Evolutionary conservation across 768 basidiomycete species (phyloP).

Genomic region (Leccinum variicolor): DNA sequence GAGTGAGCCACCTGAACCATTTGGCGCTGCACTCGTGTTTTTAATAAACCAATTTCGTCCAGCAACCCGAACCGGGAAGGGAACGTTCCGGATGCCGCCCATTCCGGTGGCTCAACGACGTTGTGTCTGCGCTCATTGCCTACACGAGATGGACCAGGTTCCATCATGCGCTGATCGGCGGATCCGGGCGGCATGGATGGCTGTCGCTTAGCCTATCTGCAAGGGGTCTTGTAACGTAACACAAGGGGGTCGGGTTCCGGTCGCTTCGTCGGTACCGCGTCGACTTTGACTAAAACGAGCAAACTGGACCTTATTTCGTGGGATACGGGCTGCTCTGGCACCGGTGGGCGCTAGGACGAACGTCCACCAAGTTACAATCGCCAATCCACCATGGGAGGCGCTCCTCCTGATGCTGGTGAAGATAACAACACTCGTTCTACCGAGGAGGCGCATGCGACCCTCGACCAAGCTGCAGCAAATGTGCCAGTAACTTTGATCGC

Average conservation of each 20-base stretch:
- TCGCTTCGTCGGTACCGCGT: not conserved
- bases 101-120: constrained; percentile 3
- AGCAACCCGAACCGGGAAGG: not conserved
- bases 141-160: constrained; percentile 2
- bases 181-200: constrained; percentile 6
- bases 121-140: not conserved
- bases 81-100: constrained; percentile 9
- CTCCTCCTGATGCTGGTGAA: not conserved
- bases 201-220: not conserved
- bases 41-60: not conserved
- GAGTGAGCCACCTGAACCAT: not conserved
- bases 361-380: not conserved
- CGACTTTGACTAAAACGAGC: not conserved
- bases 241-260: not conserved
- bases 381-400: not conserved
- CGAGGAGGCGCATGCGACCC: not conserved
- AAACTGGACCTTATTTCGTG: not conserved
- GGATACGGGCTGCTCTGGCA: not conserved
- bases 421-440: not conserved
- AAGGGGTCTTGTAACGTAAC: not conserved
- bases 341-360: constrained; percentile 3
- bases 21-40: not conserved
- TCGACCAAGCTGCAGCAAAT: not conserved
- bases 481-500: not conserved
- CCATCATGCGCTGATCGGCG: not conserved